These are phyloP conservation scores for Phalaenopsis hybrid DNA, from an alignment of 116 monocot species.

Conservation along the genomic window DNA sequence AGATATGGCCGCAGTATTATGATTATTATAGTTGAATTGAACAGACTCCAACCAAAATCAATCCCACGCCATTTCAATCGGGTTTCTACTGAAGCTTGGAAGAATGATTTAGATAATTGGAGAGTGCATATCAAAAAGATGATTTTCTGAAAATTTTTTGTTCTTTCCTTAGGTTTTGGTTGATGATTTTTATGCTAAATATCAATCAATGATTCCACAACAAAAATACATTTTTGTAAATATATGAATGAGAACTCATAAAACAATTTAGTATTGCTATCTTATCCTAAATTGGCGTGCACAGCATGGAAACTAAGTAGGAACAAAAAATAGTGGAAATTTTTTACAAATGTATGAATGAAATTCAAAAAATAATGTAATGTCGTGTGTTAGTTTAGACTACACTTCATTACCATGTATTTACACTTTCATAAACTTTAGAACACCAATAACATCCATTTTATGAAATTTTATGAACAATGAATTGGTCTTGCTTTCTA, in stretches of 20 bases:
- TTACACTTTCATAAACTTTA: too few relatives aligned
- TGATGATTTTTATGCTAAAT: background rate
- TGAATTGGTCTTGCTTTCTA: too few relatives aligned
- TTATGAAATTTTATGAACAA: too few relatives aligned
- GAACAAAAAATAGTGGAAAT: background rate
- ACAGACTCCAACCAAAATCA: too few relatives aligned
- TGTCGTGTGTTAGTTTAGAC: too few relatives aligned
- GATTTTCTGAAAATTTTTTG: background rate
- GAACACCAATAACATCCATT: too few relatives aligned
- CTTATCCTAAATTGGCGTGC: background rate
- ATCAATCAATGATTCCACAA: background rate
- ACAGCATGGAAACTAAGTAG: background rate
- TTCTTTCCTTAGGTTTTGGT: background rate
- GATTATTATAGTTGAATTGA: background rate
- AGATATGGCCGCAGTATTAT: background rate
- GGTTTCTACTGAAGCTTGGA: too few relatives aligned
- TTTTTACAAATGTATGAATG: background rate
- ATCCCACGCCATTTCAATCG: too few relatives aligned
- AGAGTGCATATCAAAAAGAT: too few relatives aligned
- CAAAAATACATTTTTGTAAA: background rate
- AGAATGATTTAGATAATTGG: too few relatives aligned
- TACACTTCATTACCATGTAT: too few relatives aligned
- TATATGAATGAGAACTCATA: too few relatives aligned
- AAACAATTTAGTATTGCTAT: background rate
- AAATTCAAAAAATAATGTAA: background rate